Evolutionary conservation across 305 asterid genomes (phyloP).

Genomic region (Stenogyne calaminthoides): DNA sequence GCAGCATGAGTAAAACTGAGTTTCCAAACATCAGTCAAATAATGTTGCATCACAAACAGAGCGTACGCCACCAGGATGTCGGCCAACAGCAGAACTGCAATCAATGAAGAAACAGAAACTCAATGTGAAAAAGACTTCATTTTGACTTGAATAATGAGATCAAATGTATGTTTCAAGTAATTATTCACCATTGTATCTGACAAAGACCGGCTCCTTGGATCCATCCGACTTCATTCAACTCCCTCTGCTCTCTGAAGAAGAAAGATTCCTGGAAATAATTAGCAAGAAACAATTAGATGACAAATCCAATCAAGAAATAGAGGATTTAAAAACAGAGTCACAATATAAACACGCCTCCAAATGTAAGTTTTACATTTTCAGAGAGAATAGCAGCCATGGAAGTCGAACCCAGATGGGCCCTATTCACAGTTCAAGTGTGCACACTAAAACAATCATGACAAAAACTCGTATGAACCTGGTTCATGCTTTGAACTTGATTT

Average conservation of each 20-base stretch:
- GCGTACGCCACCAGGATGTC: conserved; percentile 34
- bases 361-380: background rate
- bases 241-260: background rate
- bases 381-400: background rate
- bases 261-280: background rate
- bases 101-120: background rate
- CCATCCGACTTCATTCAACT: background rate
- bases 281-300: too few species aligned
- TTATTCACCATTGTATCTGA: background rate
- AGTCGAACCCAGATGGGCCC: background rate
- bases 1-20: conserved; percentile 40
- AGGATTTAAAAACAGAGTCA: background rate
- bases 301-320: background rate
- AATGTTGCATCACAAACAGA: conserved; percentile 32
- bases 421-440: background rate
- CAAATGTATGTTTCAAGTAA: background rate
- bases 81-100: conserved; percentile 37
- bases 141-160: background rate
- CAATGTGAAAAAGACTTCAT: background rate
- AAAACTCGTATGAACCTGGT: too few species aligned
- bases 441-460: background rate
- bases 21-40: conserved; percentile 42
- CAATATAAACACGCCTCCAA: background rate
- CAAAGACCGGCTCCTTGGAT: background rate
- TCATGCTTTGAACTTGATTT: background rate